phyloP scores from a whole-genome alignment of 768 basidiomycete genomes.

The Lactarius tabidus region DNA sequence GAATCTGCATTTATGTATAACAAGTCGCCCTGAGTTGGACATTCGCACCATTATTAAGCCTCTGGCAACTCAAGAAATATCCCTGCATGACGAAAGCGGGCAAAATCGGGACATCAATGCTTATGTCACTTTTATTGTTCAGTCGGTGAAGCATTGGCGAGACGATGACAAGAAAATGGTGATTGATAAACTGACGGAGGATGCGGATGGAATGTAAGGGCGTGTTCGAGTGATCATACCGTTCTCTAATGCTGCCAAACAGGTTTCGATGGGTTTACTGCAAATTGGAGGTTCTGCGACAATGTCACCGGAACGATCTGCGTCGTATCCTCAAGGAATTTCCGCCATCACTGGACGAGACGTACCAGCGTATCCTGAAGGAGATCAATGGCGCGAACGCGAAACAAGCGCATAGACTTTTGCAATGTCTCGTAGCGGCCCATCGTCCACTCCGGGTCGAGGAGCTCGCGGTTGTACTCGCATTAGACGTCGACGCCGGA shows the following conservation, averaged over 20 bases:
- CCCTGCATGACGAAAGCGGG: no score
- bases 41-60: not conserved
- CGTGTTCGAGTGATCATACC: not conserved
- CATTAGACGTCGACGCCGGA: not conserved
- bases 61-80: no score
- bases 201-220: not conserved
- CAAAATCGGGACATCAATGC: no score
- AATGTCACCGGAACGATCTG: not conserved
- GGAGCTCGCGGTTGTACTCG: not conserved
- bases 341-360: not conserved
- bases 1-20: not conserved
- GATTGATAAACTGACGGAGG: not conserved
- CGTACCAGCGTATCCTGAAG: not conserved
- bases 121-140: no score
- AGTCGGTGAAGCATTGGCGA: not conserved
- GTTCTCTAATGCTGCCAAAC: not conserved
- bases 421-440: not conserved
- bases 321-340: not conserved
- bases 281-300: not conserved
- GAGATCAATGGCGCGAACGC: not conserved
- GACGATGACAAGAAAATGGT: not conserved
- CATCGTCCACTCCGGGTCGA: not conserved
- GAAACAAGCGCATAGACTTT: not conserved
- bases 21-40: not conserved
- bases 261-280: not conserved